Base-by-base conservation (phyloP, 768 basidiomycete genomes). In the Sistotremastrum suecicum region DNA sequence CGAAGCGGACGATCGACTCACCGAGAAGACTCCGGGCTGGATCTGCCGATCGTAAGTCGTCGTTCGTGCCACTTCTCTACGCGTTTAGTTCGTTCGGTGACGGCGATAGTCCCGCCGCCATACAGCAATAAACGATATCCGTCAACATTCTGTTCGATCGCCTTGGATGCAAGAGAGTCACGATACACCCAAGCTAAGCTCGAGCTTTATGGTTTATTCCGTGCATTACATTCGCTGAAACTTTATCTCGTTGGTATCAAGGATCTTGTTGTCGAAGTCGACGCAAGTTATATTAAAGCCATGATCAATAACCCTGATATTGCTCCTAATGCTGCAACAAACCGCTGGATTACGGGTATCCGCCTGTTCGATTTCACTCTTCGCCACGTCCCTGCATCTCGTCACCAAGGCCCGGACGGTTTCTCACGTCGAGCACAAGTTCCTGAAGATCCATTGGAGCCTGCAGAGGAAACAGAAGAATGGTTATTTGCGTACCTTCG, bases 301-400 rank as follows among this genome's bases (percentile, higher is more conserved):
- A 70, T 69, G 66, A 42, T 70, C 3, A 65, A 68, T 41, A 46
- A 62, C 9, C 66, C 67, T 0, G 64, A 69, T 34, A 28, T 63
- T 0, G 57, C 58, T 11, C 66, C 64, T 0, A 65, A 62, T 46
- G 61, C 65, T 0, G 48, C 66, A 0, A 63, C 69, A 5, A 71
- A 70, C 44, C 46, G 58, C 10, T 71, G 68, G 69, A 66, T 70
- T 30, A 52, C 56, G 40, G 60, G 56, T 5, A 68, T 69, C 7
- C 45, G 65, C 3, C 37, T 63, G 20, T 70, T 65, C 37, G 46
- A 63, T 42, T 70, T 71, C 42, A 53, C 48, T 20, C 46, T 71
- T 0, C 38, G 53, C 1, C 68, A 71, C 47, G 58, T 70, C 0
- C 65, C 66, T 1, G 68, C 54, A 5, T 48, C 50, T 1, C 53